These are phyloP conservation scores for Sanghuangporus sanghuang DNA, from an alignment of 1,284 basidiomycete species.

Conservation along the genomic window DNA sequence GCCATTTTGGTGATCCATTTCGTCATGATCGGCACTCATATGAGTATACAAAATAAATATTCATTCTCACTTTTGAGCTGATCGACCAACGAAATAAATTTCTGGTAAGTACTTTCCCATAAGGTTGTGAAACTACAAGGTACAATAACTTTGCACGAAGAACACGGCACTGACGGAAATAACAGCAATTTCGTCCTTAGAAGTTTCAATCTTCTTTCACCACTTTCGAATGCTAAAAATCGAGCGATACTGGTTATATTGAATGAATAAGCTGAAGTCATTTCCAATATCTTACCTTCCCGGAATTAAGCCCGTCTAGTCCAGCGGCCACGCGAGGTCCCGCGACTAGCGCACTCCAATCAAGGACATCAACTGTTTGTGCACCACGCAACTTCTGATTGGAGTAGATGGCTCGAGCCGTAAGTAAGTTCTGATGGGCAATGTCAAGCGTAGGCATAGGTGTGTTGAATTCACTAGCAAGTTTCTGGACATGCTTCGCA, in stretches of 20 bases:
- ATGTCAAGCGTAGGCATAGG: slow-evolving; percentile 80
- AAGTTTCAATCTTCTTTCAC: slow-evolving; percentile 10
- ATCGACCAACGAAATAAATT: not conserved
- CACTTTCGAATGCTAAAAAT: slow-evolving; percentile 5
- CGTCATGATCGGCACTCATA: too few species aligned
- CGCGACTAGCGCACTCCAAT: slow-evolving; percentile 71
- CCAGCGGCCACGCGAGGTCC: slow-evolving; percentile 67
- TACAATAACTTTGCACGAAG: not conserved
- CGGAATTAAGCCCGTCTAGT: slow-evolving; percentile 51
- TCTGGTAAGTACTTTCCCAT: not conserved
- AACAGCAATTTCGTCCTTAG: not conserved
- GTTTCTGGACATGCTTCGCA: slow-evolving; percentile 60
- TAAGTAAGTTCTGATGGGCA: slow-evolving; percentile 74
- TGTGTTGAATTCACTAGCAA: slow-evolving; percentile 60
- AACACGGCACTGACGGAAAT: not conserved
- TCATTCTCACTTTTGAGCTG: too few species aligned
- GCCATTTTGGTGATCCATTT: too few species aligned
- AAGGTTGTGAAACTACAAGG: not conserved
- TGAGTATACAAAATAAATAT: too few species aligned
- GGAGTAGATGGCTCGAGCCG: slow-evolving; percentile 65
- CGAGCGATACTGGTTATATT: not conserved
- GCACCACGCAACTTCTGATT: slow-evolving; percentile 42
- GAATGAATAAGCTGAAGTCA: not conserved
- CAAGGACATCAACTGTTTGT: slow-evolving; percentile 46
- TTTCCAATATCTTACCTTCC: slow-evolving; percentile 9